phyloP scores from a whole-genome alignment of 257 asterid genomes.

The Datura wrightii region DNA sequence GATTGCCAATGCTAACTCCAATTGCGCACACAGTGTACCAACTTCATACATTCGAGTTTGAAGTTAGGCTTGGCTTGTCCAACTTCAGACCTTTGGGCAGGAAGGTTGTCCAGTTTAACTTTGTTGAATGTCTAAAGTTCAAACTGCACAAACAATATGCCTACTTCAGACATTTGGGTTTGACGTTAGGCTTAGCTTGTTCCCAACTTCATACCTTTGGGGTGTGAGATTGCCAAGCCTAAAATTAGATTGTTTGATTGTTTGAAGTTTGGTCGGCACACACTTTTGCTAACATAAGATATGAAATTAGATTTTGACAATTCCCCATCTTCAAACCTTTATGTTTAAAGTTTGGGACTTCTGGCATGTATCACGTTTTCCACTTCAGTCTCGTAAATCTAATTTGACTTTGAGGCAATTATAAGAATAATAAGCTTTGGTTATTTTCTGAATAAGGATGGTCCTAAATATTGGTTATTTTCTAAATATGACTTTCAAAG shows the following conservation, averaged over 20 bases:
- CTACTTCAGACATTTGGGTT: background rate
- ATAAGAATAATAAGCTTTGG: background rate
- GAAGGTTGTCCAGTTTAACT: background rate
- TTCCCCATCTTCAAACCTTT: background rate
- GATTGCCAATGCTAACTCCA: background rate
- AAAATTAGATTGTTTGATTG: too few species aligned
- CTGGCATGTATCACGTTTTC: background rate
- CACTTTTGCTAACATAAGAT: background rate
- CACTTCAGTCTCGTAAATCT: background rate
- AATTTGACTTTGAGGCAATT: background rate
- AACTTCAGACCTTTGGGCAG: background rate
- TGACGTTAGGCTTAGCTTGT: background rate
- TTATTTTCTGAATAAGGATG: background rate
- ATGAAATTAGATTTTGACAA: background rate
- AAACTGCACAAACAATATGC: background rate
- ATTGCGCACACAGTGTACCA: background rate
- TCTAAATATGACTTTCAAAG: background rate
- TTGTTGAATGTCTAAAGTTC: background rate
- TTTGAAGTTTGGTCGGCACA: background rate
- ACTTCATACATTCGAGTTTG: background rate
- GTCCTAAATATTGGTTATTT: background rate
- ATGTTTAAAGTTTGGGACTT: background rate
- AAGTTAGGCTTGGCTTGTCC: background rate
- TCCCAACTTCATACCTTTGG: background rate
- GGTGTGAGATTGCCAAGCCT: background rate